Conservation (phyloP, 257 asterid genomes). For the Echium plantagineum region DNA sequence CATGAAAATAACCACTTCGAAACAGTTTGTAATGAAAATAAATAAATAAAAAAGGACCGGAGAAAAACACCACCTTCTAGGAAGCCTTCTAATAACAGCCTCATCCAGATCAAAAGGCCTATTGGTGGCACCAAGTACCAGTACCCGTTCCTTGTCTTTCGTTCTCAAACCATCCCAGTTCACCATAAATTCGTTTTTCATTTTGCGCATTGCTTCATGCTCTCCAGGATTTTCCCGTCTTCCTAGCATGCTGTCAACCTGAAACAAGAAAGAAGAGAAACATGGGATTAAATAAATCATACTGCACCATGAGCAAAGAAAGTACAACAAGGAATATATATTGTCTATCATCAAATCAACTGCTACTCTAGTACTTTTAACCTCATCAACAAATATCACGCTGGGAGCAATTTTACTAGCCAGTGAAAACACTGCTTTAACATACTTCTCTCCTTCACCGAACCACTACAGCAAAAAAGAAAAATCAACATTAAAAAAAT, state of each 20-base stretch:
- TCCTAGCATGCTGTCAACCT: not conserved
- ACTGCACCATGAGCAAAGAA: no score
- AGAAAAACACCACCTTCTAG: no score
- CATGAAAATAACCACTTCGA: no score
- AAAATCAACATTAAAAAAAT: no score
- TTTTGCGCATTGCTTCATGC: not conserved
- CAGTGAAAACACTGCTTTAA: not conserved
- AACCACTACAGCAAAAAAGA: no score
- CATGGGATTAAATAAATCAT: no score
- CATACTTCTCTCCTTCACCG: not conserved
- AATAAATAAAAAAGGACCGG: no score
- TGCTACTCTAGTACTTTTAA: no score
- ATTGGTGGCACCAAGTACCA: not conserved
- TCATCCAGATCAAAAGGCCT: not conserved
- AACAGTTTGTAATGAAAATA: no score
- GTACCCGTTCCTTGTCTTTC: not conserved
- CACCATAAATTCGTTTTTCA: not conserved
- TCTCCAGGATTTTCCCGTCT: not conserved
- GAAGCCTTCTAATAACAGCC: not conserved
- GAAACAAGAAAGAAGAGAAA: no score
- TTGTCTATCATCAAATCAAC: no score
- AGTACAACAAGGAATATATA: no score
- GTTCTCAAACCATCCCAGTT: not conserved
- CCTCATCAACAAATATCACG: not conserved
- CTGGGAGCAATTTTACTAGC: not conserved